A percentile compares a stretch with the other conserved stretches of the same genome.
These are phyloP conservation scores for Gossypium lobatum DNA, from an alignment of 441 rosid species.

Conservation along the genomic window DNA sequence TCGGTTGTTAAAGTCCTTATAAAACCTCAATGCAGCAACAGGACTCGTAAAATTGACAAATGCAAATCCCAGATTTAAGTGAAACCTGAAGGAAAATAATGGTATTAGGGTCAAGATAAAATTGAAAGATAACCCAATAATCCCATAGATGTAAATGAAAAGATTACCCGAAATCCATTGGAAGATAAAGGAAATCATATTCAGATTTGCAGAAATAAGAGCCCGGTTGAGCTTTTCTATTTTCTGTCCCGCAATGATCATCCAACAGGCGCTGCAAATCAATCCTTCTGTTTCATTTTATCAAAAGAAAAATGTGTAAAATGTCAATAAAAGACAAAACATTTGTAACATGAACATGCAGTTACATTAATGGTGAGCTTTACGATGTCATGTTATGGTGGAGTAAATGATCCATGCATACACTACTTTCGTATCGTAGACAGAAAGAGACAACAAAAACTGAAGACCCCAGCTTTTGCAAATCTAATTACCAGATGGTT, in stretches of 20 bases:
- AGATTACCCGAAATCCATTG: conserved; percentile 46
- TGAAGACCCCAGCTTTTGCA: too few relatives aligned
- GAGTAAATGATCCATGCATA: neutral
- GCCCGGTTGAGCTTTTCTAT: neutral
- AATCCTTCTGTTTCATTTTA: conserved; percentile 26
- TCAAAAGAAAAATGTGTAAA: neutral
- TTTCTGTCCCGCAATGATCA: conserved; percentile 31
- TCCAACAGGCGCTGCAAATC: conserved; percentile 36
- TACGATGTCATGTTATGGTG: neutral
- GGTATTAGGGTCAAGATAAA: neutral
- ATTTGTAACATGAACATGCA: neutral
- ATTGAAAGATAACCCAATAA: neutral
- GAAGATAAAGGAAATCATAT: conserved; percentile 53
- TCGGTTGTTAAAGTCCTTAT: conserved; percentile 12
- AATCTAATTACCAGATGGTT: too few relatives aligned
- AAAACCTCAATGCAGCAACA: conserved; percentile 32
- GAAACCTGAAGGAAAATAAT: neutral
- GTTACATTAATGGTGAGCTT: neutral
- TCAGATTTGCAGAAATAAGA: conserved; percentile 22
- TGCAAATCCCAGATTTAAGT: conserved; percentile 46
- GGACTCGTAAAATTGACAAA: conserved; percentile 50
- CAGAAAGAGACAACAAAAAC: too few relatives aligned
- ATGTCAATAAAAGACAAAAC: neutral
- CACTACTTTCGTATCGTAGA: too few relatives aligned
- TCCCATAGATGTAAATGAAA: too few relatives aligned